A percentile compares a stretch with the other conserved stretches of the same genome.
These are phyloP conservation scores for Prunus davidiana DNA, from an alignment of 306 rosid species.

Conservation along the genomic window DNA sequence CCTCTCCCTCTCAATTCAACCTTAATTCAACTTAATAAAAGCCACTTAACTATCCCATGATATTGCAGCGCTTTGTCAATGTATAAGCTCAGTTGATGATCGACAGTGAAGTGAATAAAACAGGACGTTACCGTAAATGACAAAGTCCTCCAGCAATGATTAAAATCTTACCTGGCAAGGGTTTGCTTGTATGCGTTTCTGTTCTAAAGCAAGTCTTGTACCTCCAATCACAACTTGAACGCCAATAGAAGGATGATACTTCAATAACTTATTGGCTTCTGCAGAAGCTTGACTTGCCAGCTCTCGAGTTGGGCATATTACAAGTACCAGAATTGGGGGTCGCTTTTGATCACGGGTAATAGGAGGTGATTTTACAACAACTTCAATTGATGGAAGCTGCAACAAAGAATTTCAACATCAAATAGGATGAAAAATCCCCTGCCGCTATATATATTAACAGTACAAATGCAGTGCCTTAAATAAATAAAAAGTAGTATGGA, in stretches of 20 bases:
- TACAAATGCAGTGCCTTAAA: background rate
- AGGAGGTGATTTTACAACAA: slow-evolving; percentile 62
- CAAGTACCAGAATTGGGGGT: slow-evolving; percentile 82
- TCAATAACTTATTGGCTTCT: slow-evolving; percentile 74
- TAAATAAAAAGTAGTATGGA: background rate
- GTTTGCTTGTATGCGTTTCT: slow-evolving; percentile 84
- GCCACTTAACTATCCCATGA: background rate
- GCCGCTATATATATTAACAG: background rate
- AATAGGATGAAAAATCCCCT: slow-evolving; percentile 19
- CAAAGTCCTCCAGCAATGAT: slow-evolving; percentile 10
- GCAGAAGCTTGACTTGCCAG: slow-evolving; percentile 92
- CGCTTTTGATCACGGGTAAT: slow-evolving; percentile 57
- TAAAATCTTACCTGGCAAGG: slow-evolving; percentile 75
- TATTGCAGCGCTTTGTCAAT: background rate
- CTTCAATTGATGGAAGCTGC: slow-evolving; percentile 98
- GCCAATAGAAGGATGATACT: slow-evolving; percentile 80
- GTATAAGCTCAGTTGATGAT: slow-evolving; percentile 16
- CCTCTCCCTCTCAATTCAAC: background rate
- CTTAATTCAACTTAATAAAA: background rate
- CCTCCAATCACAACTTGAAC: slow-evolving; percentile 98
- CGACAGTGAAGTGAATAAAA: slow-evolving; percentile 5
- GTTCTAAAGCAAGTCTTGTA: slow-evolving; percentile 79
- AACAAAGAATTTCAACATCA: slow-evolving; percentile 17
- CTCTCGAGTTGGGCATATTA: slow-evolving; percentile 96
- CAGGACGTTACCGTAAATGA: background rate